phyloP scores from a whole-genome alignment of 139 green algal species.

The Picochlorum sp. region DNA sequence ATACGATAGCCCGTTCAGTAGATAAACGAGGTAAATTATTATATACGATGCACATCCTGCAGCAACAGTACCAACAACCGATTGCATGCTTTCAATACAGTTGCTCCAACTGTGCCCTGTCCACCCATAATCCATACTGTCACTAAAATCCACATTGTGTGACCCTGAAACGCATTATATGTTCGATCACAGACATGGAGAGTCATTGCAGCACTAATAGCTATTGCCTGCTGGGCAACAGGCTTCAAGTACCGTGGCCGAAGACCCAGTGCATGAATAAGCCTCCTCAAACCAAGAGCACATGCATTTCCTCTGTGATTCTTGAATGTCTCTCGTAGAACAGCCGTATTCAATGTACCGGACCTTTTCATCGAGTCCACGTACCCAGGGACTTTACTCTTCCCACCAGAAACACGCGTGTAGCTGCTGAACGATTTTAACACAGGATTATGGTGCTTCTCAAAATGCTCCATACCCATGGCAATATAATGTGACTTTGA shows the following conservation, averaged over 20 bases:
- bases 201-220: not conserved
- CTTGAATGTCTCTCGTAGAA: no score
- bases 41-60: not conserved
- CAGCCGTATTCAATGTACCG: no score
- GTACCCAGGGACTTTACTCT: no score
- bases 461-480: no score
- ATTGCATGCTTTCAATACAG: not conserved
- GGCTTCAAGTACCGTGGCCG: not conserved
- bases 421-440: no score
- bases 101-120: not conserved
- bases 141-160: not conserved
- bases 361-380: no score
- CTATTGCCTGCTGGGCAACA: not conserved
- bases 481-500: no score
- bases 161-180: constrained; percentile 3
- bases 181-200: not conserved
- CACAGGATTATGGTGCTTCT: no score
- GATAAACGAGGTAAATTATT: constrained; percentile 1
- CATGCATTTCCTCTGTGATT: no score
- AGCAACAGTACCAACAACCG: not conserved
- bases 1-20: not conserved
- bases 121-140: not conserved
- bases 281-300: no score
- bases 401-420: no score
- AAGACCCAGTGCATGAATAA: not conserved